Percentiles rank a stretch among this genome's conserved stretches.
phyloP scores from a whole-genome alignment of 345 rosid species.

The Aethionema arabicum region DNA sequence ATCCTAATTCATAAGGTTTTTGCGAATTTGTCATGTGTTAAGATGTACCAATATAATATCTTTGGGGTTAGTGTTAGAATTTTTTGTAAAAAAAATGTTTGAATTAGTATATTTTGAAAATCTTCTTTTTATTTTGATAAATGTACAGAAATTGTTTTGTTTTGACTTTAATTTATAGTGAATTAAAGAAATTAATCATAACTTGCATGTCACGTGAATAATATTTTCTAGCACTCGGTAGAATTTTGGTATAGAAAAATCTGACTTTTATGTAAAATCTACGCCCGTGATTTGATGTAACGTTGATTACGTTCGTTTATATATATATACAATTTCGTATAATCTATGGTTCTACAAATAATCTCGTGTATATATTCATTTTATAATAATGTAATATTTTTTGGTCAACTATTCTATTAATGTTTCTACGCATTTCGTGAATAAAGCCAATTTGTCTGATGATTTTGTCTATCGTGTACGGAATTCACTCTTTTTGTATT shows the following conservation, averaged over 20 bases:
- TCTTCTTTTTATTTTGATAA: no score
- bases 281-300: slow-evolving; percentile 35
- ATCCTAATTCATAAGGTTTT: no score
- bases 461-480: slow-evolving; percentile 27
- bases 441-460: slow-evolving; percentile 24
- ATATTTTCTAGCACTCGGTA: slow-evolving; percentile 25
- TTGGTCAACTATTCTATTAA: slow-evolving; percentile 8
- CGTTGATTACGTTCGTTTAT: slow-evolving; percentile 10
- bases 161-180: neutral
- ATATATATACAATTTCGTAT: neutral
- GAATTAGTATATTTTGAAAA: no score
- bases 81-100: no score
- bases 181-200: slow-evolving; percentile 17
- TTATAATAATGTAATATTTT: slow-evolving; percentile 6
- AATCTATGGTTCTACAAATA: neutral
- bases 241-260: slow-evolving; percentile 18
- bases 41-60: no score
- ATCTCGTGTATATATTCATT: slow-evolving; percentile 1
- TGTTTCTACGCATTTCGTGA: slow-evolving; percentile 25
- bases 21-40: no score
- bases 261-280: slow-evolving; percentile 4
- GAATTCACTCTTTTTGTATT: slow-evolving; percentile 17
- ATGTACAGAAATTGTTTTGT: no score
- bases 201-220: slow-evolving; percentile 20
- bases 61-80: no score